phyloP scores from a whole-genome alignment of 805 yeast genomes.

The Hanseniaspora valbyensis region DNA sequence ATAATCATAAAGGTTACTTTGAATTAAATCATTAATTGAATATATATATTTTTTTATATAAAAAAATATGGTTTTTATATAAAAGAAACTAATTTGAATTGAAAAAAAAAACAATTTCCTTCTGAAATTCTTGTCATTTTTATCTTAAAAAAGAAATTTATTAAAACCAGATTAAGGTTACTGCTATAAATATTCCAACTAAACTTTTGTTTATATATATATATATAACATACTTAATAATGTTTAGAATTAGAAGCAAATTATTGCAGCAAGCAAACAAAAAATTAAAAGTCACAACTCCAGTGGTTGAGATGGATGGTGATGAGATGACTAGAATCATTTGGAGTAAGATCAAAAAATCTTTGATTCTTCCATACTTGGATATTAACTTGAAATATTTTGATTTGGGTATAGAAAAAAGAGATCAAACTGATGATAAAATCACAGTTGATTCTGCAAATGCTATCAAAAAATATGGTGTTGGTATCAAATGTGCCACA shows the following conservation, averaged over 20 bases:
- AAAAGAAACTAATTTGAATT: too few relatives aligned
- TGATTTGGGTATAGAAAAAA: constrained; percentile 55
- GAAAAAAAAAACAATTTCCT: too few relatives aligned
- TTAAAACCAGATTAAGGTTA: too few relatives aligned
- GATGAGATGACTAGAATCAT: constrained; percentile 82
- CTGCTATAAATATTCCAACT: too few relatives aligned
- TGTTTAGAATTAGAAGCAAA: constrained; percentile 20
- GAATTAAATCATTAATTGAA: too few relatives aligned
- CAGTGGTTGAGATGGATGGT: constrained; percentile 72
- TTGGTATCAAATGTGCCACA: constrained; percentile 76
- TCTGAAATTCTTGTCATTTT: too few relatives aligned
- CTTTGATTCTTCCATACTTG: constrained; percentile 55
- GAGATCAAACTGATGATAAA: constrained; percentile 63
- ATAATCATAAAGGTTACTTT: too few relatives aligned
- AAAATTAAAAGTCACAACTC: constrained; percentile 60
- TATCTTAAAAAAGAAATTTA: too few relatives aligned
- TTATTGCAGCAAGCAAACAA: constrained; percentile 25
- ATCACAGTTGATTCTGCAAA: constrained; percentile 70
- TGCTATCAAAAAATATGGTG: constrained; percentile 64
- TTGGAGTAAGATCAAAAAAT: constrained; percentile 63
- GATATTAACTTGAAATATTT: constrained; percentile 67
- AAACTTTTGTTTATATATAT: too few relatives aligned
- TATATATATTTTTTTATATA: too few relatives aligned
- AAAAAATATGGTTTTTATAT: too few relatives aligned
- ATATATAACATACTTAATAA: too few relatives aligned